Evolutionary conservation across 2,329 filamentous ascomycete species (phyloP), one percentile per base, ranked within the genome.

Genomic region (Sclerotinia spermophila): DNA sequence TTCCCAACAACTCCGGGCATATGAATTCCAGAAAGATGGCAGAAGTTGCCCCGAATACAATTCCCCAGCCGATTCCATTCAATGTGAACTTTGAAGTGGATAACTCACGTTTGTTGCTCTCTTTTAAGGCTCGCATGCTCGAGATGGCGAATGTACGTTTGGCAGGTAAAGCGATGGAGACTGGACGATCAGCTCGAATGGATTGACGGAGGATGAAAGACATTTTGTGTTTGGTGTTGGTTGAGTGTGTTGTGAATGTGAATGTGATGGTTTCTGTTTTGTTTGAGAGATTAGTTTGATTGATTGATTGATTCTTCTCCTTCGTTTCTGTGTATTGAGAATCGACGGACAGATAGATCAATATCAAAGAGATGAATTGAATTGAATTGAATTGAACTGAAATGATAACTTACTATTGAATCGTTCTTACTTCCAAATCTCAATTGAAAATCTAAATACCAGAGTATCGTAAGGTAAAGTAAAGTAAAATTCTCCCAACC

Each of bases 91-190:
- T n/a, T n/a, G 11, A 3, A 66, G 40, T 71, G 35, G 68, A 11
- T 61, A 48, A 78, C 77, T 64, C 74, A 79, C 78, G 55, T 44
- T 74, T 74, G 74, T 78, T 74, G 64, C 73, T 75, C 71, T 79
- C 78, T 71, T 79, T 79, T 64, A 79, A 68, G 19, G 70, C 66
- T 55, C 72, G 73, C 27, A 65, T 40, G 38, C 68, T 73, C 11
- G 75, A 74, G 19, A 40, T 55, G 5, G 67, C 69, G 59, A 79
- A 78, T 3, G 71, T 58, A 65, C 76, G 30, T 55, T 19, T 30
- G 17, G 33, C 19, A 45, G 55, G 67, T 27, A 24, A 44, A 30
- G 67, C n/a, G 17, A 60, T n/a, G 44, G 61, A 64, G 40, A 62
- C 65, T 21, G 70, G 66, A 38, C 71, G 71, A 72, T 67, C 61